phyloP scores from a whole-genome alignment of 768 basidiomycete genomes.

The Termitomyces sp. region DNA sequence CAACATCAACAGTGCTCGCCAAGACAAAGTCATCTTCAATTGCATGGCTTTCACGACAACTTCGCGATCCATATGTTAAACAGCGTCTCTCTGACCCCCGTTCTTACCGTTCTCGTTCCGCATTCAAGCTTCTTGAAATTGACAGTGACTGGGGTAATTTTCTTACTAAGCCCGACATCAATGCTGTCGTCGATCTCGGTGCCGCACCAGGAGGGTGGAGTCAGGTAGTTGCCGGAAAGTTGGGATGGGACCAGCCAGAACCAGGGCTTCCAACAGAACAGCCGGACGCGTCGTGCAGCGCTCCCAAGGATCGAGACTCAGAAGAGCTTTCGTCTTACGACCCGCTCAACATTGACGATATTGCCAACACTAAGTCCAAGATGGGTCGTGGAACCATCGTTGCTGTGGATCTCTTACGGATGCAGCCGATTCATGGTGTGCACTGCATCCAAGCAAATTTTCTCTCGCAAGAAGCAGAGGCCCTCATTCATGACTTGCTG shows the following conservation, averaged over 20 bases:
- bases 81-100: slow-evolving; percentile 24
- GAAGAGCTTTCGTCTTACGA: slow-evolving; percentile 21
- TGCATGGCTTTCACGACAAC: slow-evolving; percentile 67
- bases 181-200: slow-evolving; percentile 78
- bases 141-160: slow-evolving; percentile 51
- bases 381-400: slow-evolving; percentile 38
- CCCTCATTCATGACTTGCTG: slow-evolving; percentile 33
- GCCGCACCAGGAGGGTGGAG: slow-evolving; percentile 95
- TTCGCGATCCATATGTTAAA: slow-evolving; percentile 66
- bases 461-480: slow-evolving; percentile 45
- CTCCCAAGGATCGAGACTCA: slow-evolving; percentile 2
- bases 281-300: neutral
- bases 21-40: slow-evolving; percentile 38
- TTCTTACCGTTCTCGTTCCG: slow-evolving; percentile 77
- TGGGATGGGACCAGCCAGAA: slow-evolving; percentile 39
- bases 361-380: neutral
- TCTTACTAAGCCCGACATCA: slow-evolving; percentile 44
- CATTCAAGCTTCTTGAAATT: slow-evolving; percentile 88
- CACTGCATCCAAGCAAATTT: slow-evolving; percentile 76
- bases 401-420: slow-evolving; percentile 76
- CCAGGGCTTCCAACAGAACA: neutral
- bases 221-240: slow-evolving; percentile 65
- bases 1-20: neutral
- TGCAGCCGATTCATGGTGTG: slow-evolving; percentile 69
- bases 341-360: slow-evolving; percentile 37